These are phyloP conservation scores for Globisporangium barbulae DNA, from an alignment of 352 stramenopile species.

Conservation along the genomic window DNA sequence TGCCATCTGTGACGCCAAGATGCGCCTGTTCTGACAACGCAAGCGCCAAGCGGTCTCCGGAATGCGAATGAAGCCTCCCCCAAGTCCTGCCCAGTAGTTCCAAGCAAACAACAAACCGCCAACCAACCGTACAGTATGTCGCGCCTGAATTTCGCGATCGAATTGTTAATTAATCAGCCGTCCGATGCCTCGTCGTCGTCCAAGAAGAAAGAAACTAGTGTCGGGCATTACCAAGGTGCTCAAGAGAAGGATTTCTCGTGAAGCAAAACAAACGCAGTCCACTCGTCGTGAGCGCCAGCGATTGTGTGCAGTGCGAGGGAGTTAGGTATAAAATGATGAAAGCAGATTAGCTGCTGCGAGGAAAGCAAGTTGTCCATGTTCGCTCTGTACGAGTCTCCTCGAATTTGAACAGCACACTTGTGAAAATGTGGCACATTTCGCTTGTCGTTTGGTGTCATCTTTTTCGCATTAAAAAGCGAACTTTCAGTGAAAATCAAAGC, in stretches of 20 bases:
- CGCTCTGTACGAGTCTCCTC: background rate
- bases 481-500: background rate
- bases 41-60: background rate
- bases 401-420: background rate
- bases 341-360: background rate
- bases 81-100: background rate
- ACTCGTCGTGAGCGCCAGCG: background rate
- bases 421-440: background rate
- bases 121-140: conserved; percentile 2
- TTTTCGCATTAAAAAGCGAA: background rate
- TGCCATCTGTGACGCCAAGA: background rate
- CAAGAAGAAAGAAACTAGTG: background rate
- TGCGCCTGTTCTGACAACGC: background rate
- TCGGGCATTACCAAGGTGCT: background rate
- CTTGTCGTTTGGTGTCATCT: background rate
- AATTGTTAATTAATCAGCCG: conserved; percentile 6
- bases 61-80: conserved; percentile 4
- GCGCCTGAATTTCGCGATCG: background rate
- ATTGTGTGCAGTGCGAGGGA: background rate
- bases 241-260: background rate
- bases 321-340: background rate
- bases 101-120: background rate
- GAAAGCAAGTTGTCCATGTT: background rate
- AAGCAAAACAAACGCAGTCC: background rate
- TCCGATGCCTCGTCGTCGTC: background rate